Evolutionary conservation across 352 stramenopile species (phyloP), one percentile per base, ranked within the genome.

Genomic region (Phytophthora niederhauseri): DNA sequence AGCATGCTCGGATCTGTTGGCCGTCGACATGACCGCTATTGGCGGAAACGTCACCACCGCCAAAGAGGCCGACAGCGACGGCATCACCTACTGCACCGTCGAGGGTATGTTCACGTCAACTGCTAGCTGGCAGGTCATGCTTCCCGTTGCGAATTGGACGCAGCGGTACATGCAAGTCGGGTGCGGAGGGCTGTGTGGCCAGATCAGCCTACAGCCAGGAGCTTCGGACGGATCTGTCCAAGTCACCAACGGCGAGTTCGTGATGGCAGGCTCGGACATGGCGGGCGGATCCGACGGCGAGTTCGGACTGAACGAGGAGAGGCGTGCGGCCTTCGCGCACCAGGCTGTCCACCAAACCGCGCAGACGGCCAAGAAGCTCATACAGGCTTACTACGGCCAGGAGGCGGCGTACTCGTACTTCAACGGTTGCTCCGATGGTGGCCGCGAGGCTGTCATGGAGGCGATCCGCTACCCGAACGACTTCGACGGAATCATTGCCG

Each of bases 151-250:
- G 4, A 84, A 70, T 17, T 84, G 76, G 76, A 84, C 76, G 20
- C 76, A 84, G 57, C 76, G 73, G 11, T 81, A 80, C 53, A 73
- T 80, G 61, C 73, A 81, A 57, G 60, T 72, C 26, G 76, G 73
- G 30, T 84, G 76, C 43, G 76, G 76, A 20, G 76, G 76, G 3
- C 59, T 81, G 31, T 84, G 76, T 30, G 76, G 76, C 31, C 65
- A 51, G n/a, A 78, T 80, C 61, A 70, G 57, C 11, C 30, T 81
- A 14, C 20, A 57, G 4, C 51, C 57, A 4, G 70, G 67, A 7
- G 75, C 73, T n/a, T 50, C 70, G 7, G 76, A 81, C 24, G 66
- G 66, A 0, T 77, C 69, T 24, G 65, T 31, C 22, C 30, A 77
- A 46, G 53, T 75, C 20, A 34, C 7, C 30, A 77, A 77, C 28